Evolutionary conservation across 2,329 filamentous ascomycete genomes (phyloP).

Genomic region (Colletotrichum costaricense): DNA sequence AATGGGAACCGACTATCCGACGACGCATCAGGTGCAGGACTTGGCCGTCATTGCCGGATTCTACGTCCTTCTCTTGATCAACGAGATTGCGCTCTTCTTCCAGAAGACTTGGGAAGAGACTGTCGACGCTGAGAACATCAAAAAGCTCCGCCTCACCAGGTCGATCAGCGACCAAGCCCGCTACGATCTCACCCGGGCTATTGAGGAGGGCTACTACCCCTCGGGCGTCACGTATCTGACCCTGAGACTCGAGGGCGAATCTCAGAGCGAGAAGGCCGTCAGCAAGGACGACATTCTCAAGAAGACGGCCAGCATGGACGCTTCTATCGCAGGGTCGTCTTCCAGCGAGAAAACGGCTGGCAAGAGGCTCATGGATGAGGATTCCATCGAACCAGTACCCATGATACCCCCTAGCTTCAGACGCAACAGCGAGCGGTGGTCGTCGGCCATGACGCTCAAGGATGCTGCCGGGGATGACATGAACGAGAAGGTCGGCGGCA

Average conservation of each 20-base stretch:
- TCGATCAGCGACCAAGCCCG: slow-evolving; percentile 34
- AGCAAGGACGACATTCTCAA: slow-evolving; percentile 29
- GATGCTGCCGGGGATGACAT: slow-evolving; percentile 21
- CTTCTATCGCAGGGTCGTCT: slow-evolving; percentile 28
- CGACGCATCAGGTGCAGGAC: slow-evolving; percentile 40
- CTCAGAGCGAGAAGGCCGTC: slow-evolving; percentile 30
- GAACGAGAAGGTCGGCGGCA: slow-evolving; percentile 19
- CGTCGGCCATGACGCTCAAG: slow-evolving; percentile 28
- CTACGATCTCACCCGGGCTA: slow-evolving; percentile 32
- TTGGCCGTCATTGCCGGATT: slow-evolving; percentile 38
- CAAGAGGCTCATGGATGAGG: slow-evolving; percentile 21
- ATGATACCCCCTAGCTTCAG: slow-evolving; percentile 32
- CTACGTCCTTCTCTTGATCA: slow-evolving; percentile 36
- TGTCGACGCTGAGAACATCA: slow-evolving; percentile 26
- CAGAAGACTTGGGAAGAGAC: slow-evolving; percentile 35
- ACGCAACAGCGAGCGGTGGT: slow-evolving; percentile 31
- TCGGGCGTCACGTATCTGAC: slow-evolving; percentile 33
- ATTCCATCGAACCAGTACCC: slow-evolving; percentile 28
- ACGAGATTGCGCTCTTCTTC: slow-evolving; percentile 36
- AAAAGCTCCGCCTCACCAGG: slow-evolving; percentile 25
- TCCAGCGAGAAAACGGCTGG: slow-evolving; percentile 29
- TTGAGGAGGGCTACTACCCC: slow-evolving; percentile 34
- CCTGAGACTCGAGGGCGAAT: slow-evolving; percentile 30
- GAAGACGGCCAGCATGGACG: slow-evolving; percentile 28
- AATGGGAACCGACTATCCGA: slow-evolving; percentile 36